Percentiles rank a stretch among this genome's conserved stretches.
These are phyloP conservation scores for Xylariales sp. DNA, from an alignment of 2,329 filamentous ascomycete genomes.

Conservation along the genomic window DNA sequence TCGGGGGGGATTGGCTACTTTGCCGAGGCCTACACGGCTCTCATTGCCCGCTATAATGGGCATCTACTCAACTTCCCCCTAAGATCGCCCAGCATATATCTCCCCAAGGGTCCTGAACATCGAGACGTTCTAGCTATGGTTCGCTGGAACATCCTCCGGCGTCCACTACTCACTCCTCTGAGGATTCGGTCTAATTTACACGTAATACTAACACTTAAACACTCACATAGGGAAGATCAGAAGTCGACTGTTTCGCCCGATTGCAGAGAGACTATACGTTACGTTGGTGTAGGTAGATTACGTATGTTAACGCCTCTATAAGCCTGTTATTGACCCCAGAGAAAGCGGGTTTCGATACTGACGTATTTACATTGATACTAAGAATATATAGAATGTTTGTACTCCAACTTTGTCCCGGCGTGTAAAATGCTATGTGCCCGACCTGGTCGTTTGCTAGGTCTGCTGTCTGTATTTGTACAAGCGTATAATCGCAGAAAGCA, in stretches of 20 bases:
- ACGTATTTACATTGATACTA: background rate
- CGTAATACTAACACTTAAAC: too few relatives aligned
- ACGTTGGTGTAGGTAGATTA: background rate
- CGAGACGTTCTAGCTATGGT: too few relatives aligned
- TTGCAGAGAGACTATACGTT: background rate
- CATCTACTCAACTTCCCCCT: too few relatives aligned
- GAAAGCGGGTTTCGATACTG: background rate
- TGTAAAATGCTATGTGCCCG: slow-evolving; percentile 1
- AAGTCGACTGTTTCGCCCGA: too few relatives aligned
- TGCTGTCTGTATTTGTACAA: slow-evolving; percentile 12
- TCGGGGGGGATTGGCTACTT: too few relatives aligned
- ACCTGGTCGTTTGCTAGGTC: background rate
- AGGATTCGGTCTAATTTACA: too few relatives aligned
- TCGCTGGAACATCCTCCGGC: too few relatives aligned
- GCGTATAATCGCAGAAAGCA: slow-evolving; percentile 3
- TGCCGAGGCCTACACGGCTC: too few relatives aligned
- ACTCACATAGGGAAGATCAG: background rate
- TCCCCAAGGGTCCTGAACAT: too few relatives aligned
- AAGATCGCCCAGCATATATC: too few relatives aligned
- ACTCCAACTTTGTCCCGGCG: background rate
- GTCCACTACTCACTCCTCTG: too few relatives aligned
- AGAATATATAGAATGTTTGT: slow-evolving; percentile 4
- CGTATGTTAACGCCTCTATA: background rate
- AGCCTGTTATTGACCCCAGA: background rate
- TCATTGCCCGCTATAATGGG: too few relatives aligned